Percentiles rank a stretch among this genome's conserved stretches.
Conservation (phyloP, 139 green algal genomes). For the Chlamydomonas schloesseri region DNA sequence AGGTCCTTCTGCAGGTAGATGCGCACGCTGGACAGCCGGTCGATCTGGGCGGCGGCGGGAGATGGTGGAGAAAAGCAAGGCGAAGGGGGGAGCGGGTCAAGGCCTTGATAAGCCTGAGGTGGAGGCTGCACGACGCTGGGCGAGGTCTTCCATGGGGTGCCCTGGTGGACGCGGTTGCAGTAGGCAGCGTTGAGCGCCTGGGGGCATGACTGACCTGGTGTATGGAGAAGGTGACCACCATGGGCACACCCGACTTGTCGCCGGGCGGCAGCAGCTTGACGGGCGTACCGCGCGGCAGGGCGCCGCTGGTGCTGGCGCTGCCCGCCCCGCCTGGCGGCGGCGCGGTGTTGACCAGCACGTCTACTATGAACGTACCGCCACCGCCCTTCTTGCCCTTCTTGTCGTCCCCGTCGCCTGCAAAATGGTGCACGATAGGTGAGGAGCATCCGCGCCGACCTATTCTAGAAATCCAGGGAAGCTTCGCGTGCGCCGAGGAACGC, state of each 20-base stretch:
- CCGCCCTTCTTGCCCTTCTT: slow-evolving; percentile 11
- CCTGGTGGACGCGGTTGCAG: no score
- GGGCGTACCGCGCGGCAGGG: slow-evolving; percentile 26
- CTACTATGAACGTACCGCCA: slow-evolving; percentile 73
- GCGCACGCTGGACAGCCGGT: slow-evolving; percentile 70
- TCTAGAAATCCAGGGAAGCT: no score
- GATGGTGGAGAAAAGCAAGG: no score
- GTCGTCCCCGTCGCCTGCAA: not conserved
- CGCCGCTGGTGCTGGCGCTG: not conserved
- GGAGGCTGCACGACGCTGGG: no score
- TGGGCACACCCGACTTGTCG: slow-evolving; percentile 43
- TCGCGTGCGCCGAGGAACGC: no score
- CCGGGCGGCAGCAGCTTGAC: slow-evolving; percentile 45
- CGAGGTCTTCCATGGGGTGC: no score
- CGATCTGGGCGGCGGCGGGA: slow-evolving; percentile 52
- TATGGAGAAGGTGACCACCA: slow-evolving; percentile 73
- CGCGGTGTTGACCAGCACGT: slow-evolving; percentile 77
- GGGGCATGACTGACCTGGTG: not conserved
- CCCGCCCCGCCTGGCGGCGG: not conserved
- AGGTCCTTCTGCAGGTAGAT: slow-evolving; percentile 83
- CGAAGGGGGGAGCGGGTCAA: no score
- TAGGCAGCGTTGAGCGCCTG: no score
- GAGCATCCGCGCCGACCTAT: no score
- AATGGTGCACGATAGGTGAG: not conserved
- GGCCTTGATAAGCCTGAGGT: no score